Conservation (phyloP, 2,329 filamentous ascomycete genomes). For the Magnaporthiopsis poae region DNA sequence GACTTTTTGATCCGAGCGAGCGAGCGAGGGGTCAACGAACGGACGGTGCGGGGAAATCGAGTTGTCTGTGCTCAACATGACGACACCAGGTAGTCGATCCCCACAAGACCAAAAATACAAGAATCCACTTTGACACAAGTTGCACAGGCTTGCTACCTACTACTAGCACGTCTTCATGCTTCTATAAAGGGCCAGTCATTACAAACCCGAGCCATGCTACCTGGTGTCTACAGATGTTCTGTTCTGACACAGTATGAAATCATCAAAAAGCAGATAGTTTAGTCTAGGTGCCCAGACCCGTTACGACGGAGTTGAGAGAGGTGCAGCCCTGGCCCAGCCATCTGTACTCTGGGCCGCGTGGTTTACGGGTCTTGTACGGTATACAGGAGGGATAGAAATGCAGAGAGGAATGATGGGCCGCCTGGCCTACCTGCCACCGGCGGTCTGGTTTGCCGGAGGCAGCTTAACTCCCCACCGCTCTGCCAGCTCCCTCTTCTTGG, state of each 20-base stretch:
- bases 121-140: too few relatives aligned
- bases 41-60: too few relatives aligned
- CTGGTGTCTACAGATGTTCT: background rate
- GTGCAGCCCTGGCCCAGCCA: background rate
- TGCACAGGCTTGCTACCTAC: too few relatives aligned
- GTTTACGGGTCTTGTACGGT: background rate
- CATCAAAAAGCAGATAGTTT: background rate
- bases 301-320: background rate
- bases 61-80: too few relatives aligned
- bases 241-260: background rate
- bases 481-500: conserved; percentile 37
- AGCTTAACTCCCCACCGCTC: conserved; percentile 29
- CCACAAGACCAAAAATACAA: too few relatives aligned
- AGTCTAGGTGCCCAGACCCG: background rate
- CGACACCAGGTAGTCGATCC: too few relatives aligned
- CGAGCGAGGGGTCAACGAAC: too few relatives aligned
- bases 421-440: background rate
- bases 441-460: conserved; percentile 3
- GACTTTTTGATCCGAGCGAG: too few relatives aligned
- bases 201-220: background rate
- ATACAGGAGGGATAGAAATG: background rate
- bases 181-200: background rate
- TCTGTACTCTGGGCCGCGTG: background rate
- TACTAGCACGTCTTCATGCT: background rate
- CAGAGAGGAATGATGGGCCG: background rate